Conservation (phyloP, 176 grass and related monocot species). For the Zea luxurians region DNA sequence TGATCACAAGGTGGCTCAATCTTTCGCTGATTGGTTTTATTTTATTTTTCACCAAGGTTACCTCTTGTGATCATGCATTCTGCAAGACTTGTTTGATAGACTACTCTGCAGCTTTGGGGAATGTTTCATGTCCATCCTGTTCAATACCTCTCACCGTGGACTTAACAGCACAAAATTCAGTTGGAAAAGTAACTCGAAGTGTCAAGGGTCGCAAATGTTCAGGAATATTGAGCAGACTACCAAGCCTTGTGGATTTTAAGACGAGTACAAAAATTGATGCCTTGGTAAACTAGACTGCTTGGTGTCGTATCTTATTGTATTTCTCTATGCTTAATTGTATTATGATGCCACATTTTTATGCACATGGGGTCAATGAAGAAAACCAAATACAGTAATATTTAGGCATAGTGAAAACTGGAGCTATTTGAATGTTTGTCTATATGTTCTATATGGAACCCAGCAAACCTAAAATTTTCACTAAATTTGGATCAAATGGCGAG, state of each 20-base stretch:
- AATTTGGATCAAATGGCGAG: background rate
- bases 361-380: background rate
- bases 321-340: constrained; percentile 1
- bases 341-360: constrained; percentile 22
- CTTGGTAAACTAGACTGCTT: constrained; percentile 60
- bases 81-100: constrained; percentile 90
- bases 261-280: constrained; percentile 97
- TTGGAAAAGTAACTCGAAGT: constrained; percentile 40
- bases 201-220: constrained; percentile 63
- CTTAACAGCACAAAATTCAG: constrained; percentile 51
- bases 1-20: constrained; percentile 18
- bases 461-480: constrained; percentile 2
- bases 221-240: constrained; percentile 77
- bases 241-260: constrained; percentile 63
- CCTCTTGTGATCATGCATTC: constrained; percentile 85
- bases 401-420: background rate
- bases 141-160: constrained; percentile 79
- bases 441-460: background rate
- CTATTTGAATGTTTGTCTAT: background rate
- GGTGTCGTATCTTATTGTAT: background rate
- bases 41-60: constrained; percentile 55
- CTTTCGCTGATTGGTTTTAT: constrained; percentile 20
- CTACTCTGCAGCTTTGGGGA: constrained; percentile 66
- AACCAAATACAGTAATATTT: background rate
- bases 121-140: constrained; percentile 76